Percentiles rank a stretch among this genome's conserved stretches.
Evolutionary conservation across 2,329 filamentous ascomycete species (phyloP).

Genomic region (Xylariaceae sp.): DNA sequence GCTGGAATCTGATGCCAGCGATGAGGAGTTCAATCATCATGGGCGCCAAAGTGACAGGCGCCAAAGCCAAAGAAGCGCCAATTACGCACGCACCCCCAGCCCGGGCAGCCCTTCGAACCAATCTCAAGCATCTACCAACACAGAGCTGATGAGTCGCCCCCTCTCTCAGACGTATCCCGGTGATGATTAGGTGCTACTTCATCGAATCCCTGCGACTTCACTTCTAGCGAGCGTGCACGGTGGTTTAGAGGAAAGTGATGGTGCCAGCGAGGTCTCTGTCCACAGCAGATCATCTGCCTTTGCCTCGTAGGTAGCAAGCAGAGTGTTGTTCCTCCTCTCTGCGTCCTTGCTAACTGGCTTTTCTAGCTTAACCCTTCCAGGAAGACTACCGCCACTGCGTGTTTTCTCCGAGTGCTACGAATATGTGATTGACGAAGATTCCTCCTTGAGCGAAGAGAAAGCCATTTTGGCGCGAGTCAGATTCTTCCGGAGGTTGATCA

Average conservation of each 20-base stretch:
- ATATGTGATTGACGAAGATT: too few species aligned
- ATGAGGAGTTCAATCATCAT: neutral
- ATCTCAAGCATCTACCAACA: too few species aligned
- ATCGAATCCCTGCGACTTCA: neutral
- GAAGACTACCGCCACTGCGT: too few species aligned
- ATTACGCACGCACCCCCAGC: too few species aligned
- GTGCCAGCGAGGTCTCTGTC: neutral
- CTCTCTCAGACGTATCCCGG: neutral
- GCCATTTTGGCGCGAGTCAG: neutral
- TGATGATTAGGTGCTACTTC: neutral
- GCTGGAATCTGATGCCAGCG: neutral
- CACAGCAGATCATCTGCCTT: neutral
- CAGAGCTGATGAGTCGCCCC: neutral
- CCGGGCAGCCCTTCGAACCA: too few species aligned
- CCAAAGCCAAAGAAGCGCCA: too few species aligned
- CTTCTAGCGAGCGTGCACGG: neutral
- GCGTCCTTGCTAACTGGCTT: neutral
- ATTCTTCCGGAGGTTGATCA: neutral
- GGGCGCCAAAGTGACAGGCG: neutral
- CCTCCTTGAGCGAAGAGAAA: too few species aligned
- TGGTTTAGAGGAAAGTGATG: neutral
- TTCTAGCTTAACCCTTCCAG: too few species aligned
- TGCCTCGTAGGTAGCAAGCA: neutral
- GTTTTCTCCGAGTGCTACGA: too few species aligned
- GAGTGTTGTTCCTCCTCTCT: neutral